Conservation (phyloP, 345 rosid species). For the Geranium brycei region DNA sequence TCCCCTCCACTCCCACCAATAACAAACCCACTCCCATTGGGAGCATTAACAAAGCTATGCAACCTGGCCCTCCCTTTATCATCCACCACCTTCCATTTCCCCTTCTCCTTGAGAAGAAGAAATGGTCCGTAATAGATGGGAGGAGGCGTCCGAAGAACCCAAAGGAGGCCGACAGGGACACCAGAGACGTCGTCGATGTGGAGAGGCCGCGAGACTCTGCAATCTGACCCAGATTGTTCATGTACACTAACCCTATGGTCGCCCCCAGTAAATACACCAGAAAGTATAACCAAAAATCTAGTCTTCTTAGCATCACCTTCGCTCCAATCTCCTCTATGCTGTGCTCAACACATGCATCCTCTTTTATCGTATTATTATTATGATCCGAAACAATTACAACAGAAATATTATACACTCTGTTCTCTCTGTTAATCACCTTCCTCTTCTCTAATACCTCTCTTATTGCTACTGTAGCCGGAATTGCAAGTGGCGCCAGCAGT, state of each 20-base stretch:
- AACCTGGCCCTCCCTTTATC: conserved; percentile 26
- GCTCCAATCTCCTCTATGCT: conserved; percentile 54
- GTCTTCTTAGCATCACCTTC: conserved; percentile 38
- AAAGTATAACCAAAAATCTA: conserved; percentile 72
- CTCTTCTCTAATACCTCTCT: background rate
- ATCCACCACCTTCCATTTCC: conserved; percentile 24
- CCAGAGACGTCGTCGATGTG: conserved; percentile 36
- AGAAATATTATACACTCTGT: background rate
- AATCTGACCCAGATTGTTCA: conserved; percentile 87
- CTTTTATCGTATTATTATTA: background rate
- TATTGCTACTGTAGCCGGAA: conserved; percentile 25
- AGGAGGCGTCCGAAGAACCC: conserved; percentile 87
- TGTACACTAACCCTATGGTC: conserved; percentile 66
- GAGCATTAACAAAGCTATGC: conserved; percentile 36
- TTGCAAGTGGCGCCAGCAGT: conserved; percentile 35
- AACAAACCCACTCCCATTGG: conserved; percentile 57
- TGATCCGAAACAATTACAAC: background rate
- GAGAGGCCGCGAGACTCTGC: conserved; percentile 64
- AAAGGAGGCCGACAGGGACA: conserved; percentile 68
- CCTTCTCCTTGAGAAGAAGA: conserved; percentile 25
- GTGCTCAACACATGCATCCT: conserved; percentile 7
- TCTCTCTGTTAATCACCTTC: background rate
- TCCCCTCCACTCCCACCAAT: conserved; percentile 28
- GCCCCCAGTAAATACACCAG: conserved; percentile 62
- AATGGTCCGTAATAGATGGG: conserved; percentile 55